Percentiles rank a stretch among this genome's conserved stretches.
Conservation (phyloP, 139 green algal genomes). For the Pleodorina starrii region DNA sequence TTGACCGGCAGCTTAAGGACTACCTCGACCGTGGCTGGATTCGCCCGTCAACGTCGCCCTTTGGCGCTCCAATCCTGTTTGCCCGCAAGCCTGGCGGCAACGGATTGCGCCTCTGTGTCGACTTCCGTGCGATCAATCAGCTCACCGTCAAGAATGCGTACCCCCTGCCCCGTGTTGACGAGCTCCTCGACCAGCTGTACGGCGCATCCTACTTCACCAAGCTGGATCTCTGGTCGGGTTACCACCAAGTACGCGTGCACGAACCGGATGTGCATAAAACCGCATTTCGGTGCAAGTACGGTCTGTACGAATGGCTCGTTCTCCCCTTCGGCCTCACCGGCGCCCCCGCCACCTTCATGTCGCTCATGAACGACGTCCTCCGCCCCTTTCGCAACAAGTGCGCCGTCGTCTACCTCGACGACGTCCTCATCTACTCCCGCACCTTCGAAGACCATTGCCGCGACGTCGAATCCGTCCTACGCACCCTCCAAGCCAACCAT, state of each 20-base stretch:
- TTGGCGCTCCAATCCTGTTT: conserved; percentile 73
- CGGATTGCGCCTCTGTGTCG: conserved; percentile 25
- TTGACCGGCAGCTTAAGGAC: conserved; percentile 40
- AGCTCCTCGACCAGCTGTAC: conserved; percentile 66
- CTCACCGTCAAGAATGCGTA: conserved; percentile 49
- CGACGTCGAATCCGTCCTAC: conserved; percentile 60
- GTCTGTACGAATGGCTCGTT: neutral
- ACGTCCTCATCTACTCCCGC: conserved; percentile 63
- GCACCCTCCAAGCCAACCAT: conserved; percentile 25
- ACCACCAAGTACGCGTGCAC: conserved; percentile 48
- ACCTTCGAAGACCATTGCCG: conserved; percentile 59
- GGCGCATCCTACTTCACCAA: conserved; percentile 60
- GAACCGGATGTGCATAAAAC: conserved; percentile 35
- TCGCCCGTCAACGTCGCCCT: conserved; percentile 53
- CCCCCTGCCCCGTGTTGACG: conserved; percentile 64
- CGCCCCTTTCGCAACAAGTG: neutral
- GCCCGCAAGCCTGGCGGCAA: conserved; percentile 34
- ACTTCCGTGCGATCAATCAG: conserved; percentile 45
- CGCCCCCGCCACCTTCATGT: conserved; percentile 74
- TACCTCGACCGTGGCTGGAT: conserved; percentile 53
- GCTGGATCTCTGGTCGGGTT: conserved; percentile 65
- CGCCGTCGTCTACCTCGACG: conserved; percentile 41
- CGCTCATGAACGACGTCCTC: conserved; percentile 55
- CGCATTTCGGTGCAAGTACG: neutral
- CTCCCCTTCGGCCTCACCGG: conserved; percentile 67